Evolutionary conservation across 192 early-diverging fungal genomes (phyloP), one percentile per base, ranked within the genome.

Genomic region (Tieghemiomyces parasiticus): DNA sequence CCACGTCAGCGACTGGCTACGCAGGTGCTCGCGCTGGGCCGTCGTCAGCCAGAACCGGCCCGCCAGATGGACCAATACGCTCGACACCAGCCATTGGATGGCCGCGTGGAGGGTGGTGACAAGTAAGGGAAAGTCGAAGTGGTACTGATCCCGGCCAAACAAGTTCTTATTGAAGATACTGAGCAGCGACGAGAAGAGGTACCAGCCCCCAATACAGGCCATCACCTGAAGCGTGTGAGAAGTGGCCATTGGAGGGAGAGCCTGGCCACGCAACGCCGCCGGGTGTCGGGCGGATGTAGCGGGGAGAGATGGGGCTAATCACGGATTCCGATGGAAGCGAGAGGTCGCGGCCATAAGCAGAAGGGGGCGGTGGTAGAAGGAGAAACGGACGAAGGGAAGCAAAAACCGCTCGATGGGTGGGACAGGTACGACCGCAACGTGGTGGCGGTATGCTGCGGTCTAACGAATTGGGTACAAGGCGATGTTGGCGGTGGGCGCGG

Each of bases 101-200:
- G 74, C 67, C 49, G 81, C 77, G 68, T 92, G 90, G 46, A 86
- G 73, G n/a, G 80, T 76, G 20, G 85, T 86, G 38, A 85, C 81
- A 63, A 92, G 81, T 20, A 90, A 62, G 24, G 90, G 90, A 60
- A 83, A 79, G 35, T 73, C 72, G 70, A 90, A 87, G 70, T 89
- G 78, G 66, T 80, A 78, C 35, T 76, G 71, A 51, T 85, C 79
- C 53, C 74, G 71, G 38, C 87, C 81, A 75, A 92, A 85, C 24
- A 92, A 65, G 67, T 81, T 82, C 63, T 88, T 90, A 71, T 92
- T 92, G 76, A 87, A 90, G n/a, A 92, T 67, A 20, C 80, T 78
- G 28, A 92, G 73, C 3, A 74, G 69, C 0, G 88, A 79, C 19
- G 87, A 89, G 46, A 84, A 85, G 25, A 78, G 74, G 66, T 87